Evolutionary conservation across 192 early-diverging fungal species (phyloP).

Genomic region (Dissophora ornata): DNA sequence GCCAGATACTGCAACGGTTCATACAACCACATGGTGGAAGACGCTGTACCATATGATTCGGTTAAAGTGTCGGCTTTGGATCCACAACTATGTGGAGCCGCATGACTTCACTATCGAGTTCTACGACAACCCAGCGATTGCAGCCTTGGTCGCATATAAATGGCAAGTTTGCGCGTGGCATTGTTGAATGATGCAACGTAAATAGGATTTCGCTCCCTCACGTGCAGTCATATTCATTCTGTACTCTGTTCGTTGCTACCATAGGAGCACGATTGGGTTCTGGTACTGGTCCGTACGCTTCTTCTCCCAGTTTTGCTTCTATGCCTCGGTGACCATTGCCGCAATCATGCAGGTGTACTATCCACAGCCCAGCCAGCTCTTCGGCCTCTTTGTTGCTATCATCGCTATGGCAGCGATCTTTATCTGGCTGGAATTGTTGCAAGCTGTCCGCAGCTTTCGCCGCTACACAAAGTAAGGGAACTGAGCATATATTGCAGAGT

Average conservation of each 20-base stretch:
- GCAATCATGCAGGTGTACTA: constrained; percentile 27
- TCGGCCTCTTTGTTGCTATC: constrained; percentile 19
- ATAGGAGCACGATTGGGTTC: too few relatives aligned
- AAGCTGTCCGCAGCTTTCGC: not conserved
- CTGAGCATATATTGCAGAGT: too few relatives aligned
- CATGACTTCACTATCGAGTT: constrained; percentile 3
- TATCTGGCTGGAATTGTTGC: constrained; percentile 13
- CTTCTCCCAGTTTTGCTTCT: constrained; percentile 10
- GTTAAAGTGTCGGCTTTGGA: not conserved
- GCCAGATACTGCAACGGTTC: not conserved
- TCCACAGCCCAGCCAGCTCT: too few relatives aligned
- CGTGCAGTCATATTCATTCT: too few relatives aligned
- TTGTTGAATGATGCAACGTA: too few relatives aligned
- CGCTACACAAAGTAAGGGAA: too few relatives aligned
- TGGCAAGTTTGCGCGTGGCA: constrained; percentile 11
- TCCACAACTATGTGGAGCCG: not conserved
- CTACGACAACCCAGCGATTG: constrained; percentile 20
- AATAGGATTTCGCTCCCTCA: too few relatives aligned
- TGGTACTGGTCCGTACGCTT: too few relatives aligned
- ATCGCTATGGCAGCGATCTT: constrained; percentile 3
- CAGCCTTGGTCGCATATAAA: constrained; percentile 14
- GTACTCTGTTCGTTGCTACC: too few relatives aligned
- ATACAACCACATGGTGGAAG: not conserved
- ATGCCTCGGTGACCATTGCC: not conserved
- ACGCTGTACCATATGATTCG: not conserved